Percentiles rank a stretch among this genome's conserved stretches.
Evolutionary conservation across 805 yeast genomes (phyloP).

Genomic region (Cyberlindnera galapagoensis): DNA sequence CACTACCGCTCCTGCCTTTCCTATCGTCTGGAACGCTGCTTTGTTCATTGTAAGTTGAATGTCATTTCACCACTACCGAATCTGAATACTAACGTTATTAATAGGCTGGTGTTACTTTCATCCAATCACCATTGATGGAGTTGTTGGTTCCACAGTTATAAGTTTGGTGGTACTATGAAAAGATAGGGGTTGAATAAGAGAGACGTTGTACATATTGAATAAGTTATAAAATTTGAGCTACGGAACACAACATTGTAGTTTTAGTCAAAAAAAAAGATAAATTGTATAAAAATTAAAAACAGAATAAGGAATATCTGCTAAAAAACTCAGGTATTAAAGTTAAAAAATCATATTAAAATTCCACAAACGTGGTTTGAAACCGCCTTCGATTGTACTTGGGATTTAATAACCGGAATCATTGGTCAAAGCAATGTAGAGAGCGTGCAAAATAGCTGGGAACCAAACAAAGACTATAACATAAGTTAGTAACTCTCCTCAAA

Average conservation of each 20-base stretch:
- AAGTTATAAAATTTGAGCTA: neutral
- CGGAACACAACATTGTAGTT: neutral
- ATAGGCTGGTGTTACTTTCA: slow-evolving; percentile 64
- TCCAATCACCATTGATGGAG: slow-evolving; percentile 76
- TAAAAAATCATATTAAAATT: too few species aligned
- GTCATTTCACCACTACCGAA: neutral
- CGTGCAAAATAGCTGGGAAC: slow-evolving; percentile 81
- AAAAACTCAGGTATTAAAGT: too few species aligned
- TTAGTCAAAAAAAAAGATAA: neutral
- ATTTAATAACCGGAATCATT: too few species aligned
- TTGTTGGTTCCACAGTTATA: slow-evolving; percentile 69
- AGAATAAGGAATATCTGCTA: too few species aligned
- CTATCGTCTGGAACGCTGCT: slow-evolving; percentile 55
- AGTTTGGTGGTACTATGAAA: too few species aligned
- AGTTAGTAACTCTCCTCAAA: slow-evolving; percentile 5
- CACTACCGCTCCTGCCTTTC: slow-evolving; percentile 58
- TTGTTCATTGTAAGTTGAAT: slow-evolving; percentile 41
- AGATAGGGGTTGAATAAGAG: slow-evolving; percentile 2
- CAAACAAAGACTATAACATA: slow-evolving; percentile 38
- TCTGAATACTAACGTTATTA: slow-evolving; percentile 5
- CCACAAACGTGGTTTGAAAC: too few species aligned
- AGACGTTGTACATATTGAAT: slow-evolving; percentile 9
- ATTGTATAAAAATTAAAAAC: too few species aligned
- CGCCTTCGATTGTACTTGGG: too few species aligned
- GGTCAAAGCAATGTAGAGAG: slow-evolving; percentile 51